Base-by-base conservation (phyloP, 192 early-diverging fungal species). In the Coemansia sp. region DNA sequence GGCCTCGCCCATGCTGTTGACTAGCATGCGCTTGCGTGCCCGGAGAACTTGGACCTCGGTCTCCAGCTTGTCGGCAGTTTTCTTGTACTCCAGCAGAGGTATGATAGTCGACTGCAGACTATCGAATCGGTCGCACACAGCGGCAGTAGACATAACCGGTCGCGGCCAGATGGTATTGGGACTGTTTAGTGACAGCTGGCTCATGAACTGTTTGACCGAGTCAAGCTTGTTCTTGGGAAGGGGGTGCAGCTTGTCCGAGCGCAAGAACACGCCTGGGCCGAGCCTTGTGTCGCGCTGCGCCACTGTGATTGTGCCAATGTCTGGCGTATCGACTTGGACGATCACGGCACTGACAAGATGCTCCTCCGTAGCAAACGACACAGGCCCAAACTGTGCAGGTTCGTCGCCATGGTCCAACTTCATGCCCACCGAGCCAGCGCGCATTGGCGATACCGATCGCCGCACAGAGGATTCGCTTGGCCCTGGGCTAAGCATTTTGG, bases 111-210 rank as follows among this genome's bases (percentile, higher is more conserved):
- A 81, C 62, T 91, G 88, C 56, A 98, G 75, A 50, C 87, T 86
- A 53, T 93, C 91, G 73, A 91, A 95, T 64, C 89, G 90, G 27
- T 88, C 85, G 75, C 91, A 92, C 20, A 97, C 90, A 0, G 84
- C 82, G 12, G 85, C 88, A 4, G 94, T 97, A 5, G 91, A 90
- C 91, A 97, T 94, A 7, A 86, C 74, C 0, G 95, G 95, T n/a
- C 89, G 88, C 12, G 84, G 84, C 80, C 80, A 83, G 60, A 83
- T 82, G 11, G 79, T 82, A 46, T 82, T 76, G 17, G 79, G 79
- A 12, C 70, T 74, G 70, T 60, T 82, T 22, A 82, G 68, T 42
- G 64, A 56, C 55, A 82, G 68, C 65, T 82, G 74, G 38, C 40
- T 51, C 79, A 82, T 82, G 42, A 82, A 82, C 68, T 82, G 72